phyloP scores from a whole-genome alignment of 2,329 filamentous ascomycete genomes.

The Trichophyton rubrum region DNA sequence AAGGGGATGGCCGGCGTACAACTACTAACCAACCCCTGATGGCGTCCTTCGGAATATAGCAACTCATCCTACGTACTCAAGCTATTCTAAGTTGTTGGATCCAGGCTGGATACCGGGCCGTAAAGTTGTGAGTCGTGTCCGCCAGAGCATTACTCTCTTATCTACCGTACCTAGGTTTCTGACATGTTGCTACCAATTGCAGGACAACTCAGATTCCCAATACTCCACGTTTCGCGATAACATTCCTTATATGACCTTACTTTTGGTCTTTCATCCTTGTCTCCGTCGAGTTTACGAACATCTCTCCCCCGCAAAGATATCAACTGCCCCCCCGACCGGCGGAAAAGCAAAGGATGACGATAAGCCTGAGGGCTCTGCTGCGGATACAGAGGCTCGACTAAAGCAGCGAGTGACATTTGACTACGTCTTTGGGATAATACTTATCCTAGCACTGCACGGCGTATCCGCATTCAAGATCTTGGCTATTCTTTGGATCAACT shows the following conservation, averaged over 20 bases:
- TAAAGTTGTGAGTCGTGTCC: constrained; percentile 54
- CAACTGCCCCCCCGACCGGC: constrained; percentile 14
- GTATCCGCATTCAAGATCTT: constrained; percentile 75
- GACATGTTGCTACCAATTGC: neutral
- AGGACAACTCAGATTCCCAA: constrained; percentile 84
- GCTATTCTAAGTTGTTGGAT: constrained; percentile 57
- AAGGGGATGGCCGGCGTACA: constrained; percentile 1
- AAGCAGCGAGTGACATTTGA: constrained; percentile 70
- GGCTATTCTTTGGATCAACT: constrained; percentile 68
- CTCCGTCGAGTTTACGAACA: constrained; percentile 59
- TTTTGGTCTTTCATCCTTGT: constrained; percentile 68
- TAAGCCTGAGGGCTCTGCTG: constrained; percentile 25
- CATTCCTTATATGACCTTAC: constrained; percentile 62
- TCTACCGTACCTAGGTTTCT: neutral
- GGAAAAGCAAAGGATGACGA: constrained; percentile 18
- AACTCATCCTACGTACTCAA: constrained; percentile 66
- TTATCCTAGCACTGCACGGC: constrained; percentile 69
- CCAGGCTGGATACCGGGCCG: constrained; percentile 86
- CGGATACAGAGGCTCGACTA: constrained; percentile 43
- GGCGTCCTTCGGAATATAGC: constrained; percentile 38
- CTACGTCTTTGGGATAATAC: constrained; percentile 64
- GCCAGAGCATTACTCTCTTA: neutral
- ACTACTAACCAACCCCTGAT: neutral
- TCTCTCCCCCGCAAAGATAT: constrained; percentile 33
- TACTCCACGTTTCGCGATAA: constrained; percentile 78